Evolutionary conservation across 768 basidiomycete species (phyloP).

Genomic region (Xerocomellus chrysenteron): DNA sequence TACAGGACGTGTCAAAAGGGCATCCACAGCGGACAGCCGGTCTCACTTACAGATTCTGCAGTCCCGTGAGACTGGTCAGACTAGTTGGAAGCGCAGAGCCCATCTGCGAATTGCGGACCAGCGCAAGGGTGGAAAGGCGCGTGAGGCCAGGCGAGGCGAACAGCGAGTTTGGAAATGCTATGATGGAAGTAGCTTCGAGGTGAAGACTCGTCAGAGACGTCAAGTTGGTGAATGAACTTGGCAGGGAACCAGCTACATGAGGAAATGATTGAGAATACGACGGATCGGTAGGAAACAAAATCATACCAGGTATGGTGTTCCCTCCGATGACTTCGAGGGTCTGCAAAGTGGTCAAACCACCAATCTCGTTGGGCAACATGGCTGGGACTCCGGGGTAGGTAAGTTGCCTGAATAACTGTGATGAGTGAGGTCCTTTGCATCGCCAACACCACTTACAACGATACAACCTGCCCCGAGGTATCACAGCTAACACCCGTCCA

Average conservation of each 20-base stretch:
- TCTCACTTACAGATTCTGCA: slow-evolving; percentile 41
- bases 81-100: slow-evolving; percentile 38
- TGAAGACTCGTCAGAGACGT: slow-evolving; percentile 40
- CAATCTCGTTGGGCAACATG: slow-evolving; percentile 42
- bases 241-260: slow-evolving; percentile 41
- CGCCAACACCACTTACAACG: slow-evolving; percentile 36
- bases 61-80: slow-evolving; percentile 28
- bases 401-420: slow-evolving; percentile 30
- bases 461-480: slow-evolving; percentile 38
- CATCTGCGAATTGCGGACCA: slow-evolving; percentile 43
- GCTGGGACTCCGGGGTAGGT: slow-evolving; percentile 49
- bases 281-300: background rate
- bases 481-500: slow-evolving; percentile 50
- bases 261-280: background rate
- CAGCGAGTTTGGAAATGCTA: slow-evolving; percentile 33
- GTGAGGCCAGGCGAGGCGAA: slow-evolving; percentile 35
- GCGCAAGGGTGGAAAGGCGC: slow-evolving; percentile 35
- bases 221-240: slow-evolving; percentile 38
- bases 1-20: slow-evolving; percentile 16
- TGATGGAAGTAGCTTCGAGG: slow-evolving; percentile 41
- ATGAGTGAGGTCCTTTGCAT: background rate
- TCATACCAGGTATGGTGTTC: slow-evolving; percentile 41
- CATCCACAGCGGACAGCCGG: background rate
- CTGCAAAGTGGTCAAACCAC: slow-evolving; percentile 38
- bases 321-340: slow-evolving; percentile 42